These are phyloP conservation scores for Casuarina cunninghamiana DNA, from an alignment of 306 rosid genomes.

Conservation along the genomic window DNA sequence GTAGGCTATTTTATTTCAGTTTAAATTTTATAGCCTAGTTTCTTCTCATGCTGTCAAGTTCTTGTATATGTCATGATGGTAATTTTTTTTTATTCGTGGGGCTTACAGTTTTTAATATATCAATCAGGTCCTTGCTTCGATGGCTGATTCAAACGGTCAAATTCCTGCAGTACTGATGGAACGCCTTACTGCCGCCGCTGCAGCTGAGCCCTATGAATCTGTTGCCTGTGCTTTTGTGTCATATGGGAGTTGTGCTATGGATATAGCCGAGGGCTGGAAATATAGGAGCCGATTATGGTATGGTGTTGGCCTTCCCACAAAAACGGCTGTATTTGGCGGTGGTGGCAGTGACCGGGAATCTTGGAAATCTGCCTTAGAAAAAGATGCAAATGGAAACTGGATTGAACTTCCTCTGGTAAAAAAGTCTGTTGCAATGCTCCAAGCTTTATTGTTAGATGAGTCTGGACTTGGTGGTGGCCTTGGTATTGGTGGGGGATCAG, in stretches of 20 bases:
- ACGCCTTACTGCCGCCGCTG: slow-evolving; percentile 94
- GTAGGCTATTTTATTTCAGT: slow-evolving; percentile 19
- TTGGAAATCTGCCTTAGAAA: slow-evolving; percentile 82
- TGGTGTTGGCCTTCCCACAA: slow-evolving; percentile 88
- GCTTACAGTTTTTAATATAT: slow-evolving; percentile 24
- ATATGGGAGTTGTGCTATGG: slow-evolving; percentile 81
- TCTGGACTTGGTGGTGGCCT: slow-evolving; percentile 98
- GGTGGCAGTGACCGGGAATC: slow-evolving; percentile 90
- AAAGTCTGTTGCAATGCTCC: slow-evolving; percentile 94
- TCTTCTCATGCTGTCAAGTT: slow-evolving; percentile 20
- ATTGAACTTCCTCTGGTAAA: slow-evolving; percentile 85
- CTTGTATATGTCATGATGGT: slow-evolving; percentile 4
- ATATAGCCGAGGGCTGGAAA: slow-evolving; percentile 94
- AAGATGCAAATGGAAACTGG: slow-evolving; percentile 82
- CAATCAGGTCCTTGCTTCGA: slow-evolving; percentile 78
- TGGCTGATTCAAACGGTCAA: slow-evolving; percentile 91
- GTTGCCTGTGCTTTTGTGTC: slow-evolving; percentile 94
- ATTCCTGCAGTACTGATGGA: slow-evolving; percentile 76
- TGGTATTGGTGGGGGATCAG: slow-evolving; percentile 98
- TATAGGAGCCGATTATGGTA: slow-evolving; percentile 93
- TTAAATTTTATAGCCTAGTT: neutral
- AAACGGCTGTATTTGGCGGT: slow-evolving; percentile 63
- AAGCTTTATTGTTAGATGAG: slow-evolving; percentile 87
- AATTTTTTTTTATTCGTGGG: slow-evolving; percentile 21
- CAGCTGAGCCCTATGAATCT: slow-evolving; percentile 88